Percentiles rank a stretch among this genome's conserved stretches.
These are phyloP conservation scores for Pleurotus platypus DNA, from an alignment of 768 basidiomycete genomes.

Conservation along the genomic window DNA sequence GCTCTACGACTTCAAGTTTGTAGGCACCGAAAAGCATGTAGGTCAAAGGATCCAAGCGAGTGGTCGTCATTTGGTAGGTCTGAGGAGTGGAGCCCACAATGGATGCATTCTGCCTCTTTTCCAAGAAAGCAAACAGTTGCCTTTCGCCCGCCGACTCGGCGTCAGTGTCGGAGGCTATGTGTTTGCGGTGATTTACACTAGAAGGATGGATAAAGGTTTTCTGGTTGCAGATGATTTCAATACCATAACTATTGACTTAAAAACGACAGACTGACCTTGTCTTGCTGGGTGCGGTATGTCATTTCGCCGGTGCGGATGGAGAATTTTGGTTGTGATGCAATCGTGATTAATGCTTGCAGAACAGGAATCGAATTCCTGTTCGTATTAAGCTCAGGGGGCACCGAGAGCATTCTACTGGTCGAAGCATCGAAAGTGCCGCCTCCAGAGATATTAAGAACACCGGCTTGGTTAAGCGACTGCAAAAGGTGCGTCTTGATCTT, in stretches of 20 bases:
- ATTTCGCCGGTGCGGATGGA: conserved; percentile 71
- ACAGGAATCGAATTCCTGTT: conserved; percentile 76
- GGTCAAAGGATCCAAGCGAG: conserved; percentile 81
- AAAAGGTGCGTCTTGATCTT: conserved; percentile 79
- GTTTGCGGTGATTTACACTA: conserved; percentile 79
- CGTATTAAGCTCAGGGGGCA: conserved; percentile 66
- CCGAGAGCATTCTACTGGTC: conserved; percentile 26
- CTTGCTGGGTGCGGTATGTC: conserved; percentile 69
- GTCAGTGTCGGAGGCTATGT: conserved; percentile 25
- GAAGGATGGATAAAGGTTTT: conserved; percentile 78
- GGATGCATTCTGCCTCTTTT: conserved; percentile 79
- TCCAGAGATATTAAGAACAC: conserved; percentile 78
- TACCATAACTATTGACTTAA: neutral
- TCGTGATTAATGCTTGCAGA: conserved; percentile 78
- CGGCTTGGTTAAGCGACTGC: conserved; percentile 71
- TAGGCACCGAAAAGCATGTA: conserved; percentile 92
- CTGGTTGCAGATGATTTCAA: conserved; percentile 10
- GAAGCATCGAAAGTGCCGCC: conserved; percentile 45
- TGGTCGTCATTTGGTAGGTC: conserved; percentile 76
- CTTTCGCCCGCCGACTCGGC: conserved; percentile 43
- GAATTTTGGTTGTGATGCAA: conserved; percentile 89
- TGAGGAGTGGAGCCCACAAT: conserved; percentile 42
- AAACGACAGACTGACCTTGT: conserved; percentile 58
- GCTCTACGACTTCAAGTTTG: conserved; percentile 62
- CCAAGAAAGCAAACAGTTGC: conserved; percentile 77